Evolutionary conservation across 2,329 filamentous ascomycete species (phyloP).

Genomic region (Dendrostoma leiphaemia): DNA sequence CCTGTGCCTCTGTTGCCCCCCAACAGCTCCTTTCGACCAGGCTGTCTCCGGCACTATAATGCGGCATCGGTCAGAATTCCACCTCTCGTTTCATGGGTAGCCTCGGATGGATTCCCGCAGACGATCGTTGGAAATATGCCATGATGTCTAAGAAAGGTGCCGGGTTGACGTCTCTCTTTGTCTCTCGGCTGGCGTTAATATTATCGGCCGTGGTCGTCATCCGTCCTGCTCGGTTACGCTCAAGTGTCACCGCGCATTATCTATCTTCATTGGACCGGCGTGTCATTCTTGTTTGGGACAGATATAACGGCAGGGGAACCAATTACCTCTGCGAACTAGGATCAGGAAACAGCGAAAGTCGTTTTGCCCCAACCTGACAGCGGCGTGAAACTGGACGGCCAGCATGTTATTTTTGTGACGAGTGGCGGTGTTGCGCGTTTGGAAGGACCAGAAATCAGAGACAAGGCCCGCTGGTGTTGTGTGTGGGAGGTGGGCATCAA

Average conservation of each 20-base stretch:
- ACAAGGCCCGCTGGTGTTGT: conserved; percentile 14
- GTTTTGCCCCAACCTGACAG: conserved; percentile 19
- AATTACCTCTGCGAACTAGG: conserved; percentile 19
- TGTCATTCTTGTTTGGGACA: conserved; percentile 23
- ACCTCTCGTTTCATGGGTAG: conserved; percentile 15
- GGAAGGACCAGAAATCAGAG: conserved; percentile 16
- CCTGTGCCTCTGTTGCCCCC: conserved; percentile 24
- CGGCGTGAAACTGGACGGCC: conserved; percentile 17
- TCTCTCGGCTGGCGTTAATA: conserved; percentile 21
- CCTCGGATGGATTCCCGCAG: conserved; percentile 8
- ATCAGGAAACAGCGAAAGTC: conserved; percentile 22
- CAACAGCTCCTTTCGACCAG: conserved; percentile 21
- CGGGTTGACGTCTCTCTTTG: conserved; percentile 18
- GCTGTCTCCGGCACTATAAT: conserved; percentile 18
- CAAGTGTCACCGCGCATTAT: conserved; percentile 18
- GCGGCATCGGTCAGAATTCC: conserved; percentile 14
- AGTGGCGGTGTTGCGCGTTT: conserved; percentile 13
- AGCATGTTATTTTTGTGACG: conserved; percentile 10
- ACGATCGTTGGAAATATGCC: conserved; percentile 14
- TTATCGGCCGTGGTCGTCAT: conserved; percentile 20
- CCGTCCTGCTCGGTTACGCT: conserved; percentile 13
- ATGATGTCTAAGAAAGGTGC: conserved; percentile 14
- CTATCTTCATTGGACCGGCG: conserved; percentile 24
- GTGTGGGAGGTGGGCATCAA: conserved; percentile 15
- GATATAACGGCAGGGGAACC: conserved; percentile 19